A percentile compares a stretch with the other conserved stretches of the same genome.
These are phyloP conservation scores for Pythium plurisporium DNA, from an alignment of 352 stramenopile genomes.

Conservation along the genomic window DNA sequence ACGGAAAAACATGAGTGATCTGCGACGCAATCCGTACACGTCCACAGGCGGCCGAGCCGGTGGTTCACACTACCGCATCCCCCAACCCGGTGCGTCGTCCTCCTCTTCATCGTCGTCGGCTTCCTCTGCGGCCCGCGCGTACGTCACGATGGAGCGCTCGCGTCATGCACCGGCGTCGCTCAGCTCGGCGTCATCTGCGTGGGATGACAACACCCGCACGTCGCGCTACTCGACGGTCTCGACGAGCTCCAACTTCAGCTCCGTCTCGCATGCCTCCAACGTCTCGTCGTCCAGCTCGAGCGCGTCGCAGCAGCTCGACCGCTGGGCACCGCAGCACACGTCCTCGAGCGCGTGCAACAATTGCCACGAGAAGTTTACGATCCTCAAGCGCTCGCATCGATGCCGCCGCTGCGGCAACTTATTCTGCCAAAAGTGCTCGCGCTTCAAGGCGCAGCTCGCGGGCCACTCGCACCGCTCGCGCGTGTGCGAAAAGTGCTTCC, in stretches of 20 bases:
- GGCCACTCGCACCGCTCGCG: conserved; percentile 83
- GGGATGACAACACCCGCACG: conserved; percentile 42
- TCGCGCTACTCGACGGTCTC: conserved; percentile 63
- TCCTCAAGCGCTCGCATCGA: conserved; percentile 75
- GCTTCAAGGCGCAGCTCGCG: conserved; percentile 66
- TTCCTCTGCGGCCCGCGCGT: background rate
- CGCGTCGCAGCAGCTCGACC: conserved; percentile 31
- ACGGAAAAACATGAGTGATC: background rate
- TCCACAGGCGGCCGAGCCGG: background rate
- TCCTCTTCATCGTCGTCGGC: background rate
- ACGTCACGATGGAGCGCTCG: conserved; percentile 18
- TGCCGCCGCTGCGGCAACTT: conserved; percentile 75
- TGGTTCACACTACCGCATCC: background rate
- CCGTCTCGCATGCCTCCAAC: conserved; percentile 13
- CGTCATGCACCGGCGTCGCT: conserved; percentile 19
- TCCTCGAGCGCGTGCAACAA: conserved; percentile 69
- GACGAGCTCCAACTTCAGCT: conserved; percentile 34
- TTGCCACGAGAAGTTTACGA: conserved; percentile 77
- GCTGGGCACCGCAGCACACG: conserved; percentile 66
- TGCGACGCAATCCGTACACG: background rate
- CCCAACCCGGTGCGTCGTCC: background rate
- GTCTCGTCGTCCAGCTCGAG: conserved; percentile 16
- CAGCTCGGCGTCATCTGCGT: conserved; percentile 21
- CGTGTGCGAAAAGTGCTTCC: conserved; percentile 82
- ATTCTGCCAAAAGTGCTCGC: conserved; percentile 82